A percentile compares a stretch with the other conserved stretches of the same genome.
Evolutionary conservation across 164 flowering plant species (phyloP).

Genomic region (Vitis riparia): DNA sequence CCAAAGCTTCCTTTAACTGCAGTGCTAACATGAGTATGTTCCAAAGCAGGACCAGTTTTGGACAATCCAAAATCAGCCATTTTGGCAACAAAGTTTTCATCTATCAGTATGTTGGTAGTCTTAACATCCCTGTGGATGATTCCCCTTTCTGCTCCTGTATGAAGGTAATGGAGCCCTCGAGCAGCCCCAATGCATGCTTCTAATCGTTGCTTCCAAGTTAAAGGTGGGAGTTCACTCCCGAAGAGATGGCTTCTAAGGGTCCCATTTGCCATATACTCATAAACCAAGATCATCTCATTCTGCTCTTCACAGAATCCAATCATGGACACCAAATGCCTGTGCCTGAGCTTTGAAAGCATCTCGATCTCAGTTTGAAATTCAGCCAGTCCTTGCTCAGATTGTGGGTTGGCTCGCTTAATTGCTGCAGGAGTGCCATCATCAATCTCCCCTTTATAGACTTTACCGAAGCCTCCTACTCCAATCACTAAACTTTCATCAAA

Average conservation of each 20-base stretch:
- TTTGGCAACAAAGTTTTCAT: constrained; percentile 64
- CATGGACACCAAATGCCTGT: constrained; percentile 70
- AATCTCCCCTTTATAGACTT: constrained; percentile 67
- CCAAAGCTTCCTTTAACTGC: constrained; percentile 84
- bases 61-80: constrained; percentile 78
- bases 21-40: constrained; percentile 65
- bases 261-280: constrained; percentile 79
- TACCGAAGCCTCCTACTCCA: constrained; percentile 82
- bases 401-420: constrained; percentile 67
- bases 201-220: constrained; percentile 67
- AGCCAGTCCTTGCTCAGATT: constrained; percentile 63
- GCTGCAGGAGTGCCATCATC: constrained; percentile 58
- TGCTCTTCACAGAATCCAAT: constrained; percentile 77
- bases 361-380: constrained; percentile 79
- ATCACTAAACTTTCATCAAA: constrained; percentile 69
- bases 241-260: constrained; percentile 70
- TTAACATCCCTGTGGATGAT: constrained; percentile 77
- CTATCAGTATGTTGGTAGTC: constrained; percentile 70
- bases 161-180: constrained; percentile 79
- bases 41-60: constrained; percentile 62
- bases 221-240: constrained; percentile 52
- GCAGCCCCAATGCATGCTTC: constrained; percentile 74
- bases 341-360: constrained; percentile 78
- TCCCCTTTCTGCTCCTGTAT: constrained; percentile 61
- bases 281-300: constrained; percentile 74